Evolutionary conservation across 805 yeast species (phyloP).

Genomic region (Hanseniaspora valbyensis): DNA sequence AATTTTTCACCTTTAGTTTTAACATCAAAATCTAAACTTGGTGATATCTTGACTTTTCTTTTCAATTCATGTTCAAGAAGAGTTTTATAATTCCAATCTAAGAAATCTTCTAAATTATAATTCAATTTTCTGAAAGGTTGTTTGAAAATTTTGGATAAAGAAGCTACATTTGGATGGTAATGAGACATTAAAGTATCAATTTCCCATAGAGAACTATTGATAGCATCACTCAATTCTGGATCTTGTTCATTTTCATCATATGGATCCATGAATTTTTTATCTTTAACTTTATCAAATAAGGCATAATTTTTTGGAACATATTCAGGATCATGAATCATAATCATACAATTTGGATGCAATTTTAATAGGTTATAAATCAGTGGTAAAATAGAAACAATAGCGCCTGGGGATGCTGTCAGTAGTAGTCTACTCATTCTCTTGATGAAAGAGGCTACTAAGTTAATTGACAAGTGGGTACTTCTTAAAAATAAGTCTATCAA

Average conservation of each 20-base stretch:
- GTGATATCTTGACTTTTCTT: slow-evolving; percentile 56
- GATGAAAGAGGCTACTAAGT: slow-evolving; percentile 78
- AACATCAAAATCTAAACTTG: slow-evolving; percentile 54
- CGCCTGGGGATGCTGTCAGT: slow-evolving; percentile 73
- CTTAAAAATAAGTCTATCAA: slow-evolving; percentile 73
- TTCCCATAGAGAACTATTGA: slow-evolving; percentile 88
- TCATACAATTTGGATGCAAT: slow-evolving; percentile 90
- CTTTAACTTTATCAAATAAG: slow-evolving; percentile 22
- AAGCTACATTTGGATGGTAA: slow-evolving; percentile 91
- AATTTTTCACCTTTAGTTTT: slow-evolving; percentile 66
- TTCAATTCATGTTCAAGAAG: slow-evolving; percentile 51
- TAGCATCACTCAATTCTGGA: slow-evolving; percentile 70
- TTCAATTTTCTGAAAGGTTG: slow-evolving; percentile 83
- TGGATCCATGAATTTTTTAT: slow-evolving; percentile 44
- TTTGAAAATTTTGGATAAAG: slow-evolving; percentile 73
- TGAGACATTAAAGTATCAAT: slow-evolving; percentile 66
- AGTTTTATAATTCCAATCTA: slow-evolving; percentile 76
- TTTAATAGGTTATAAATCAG: slow-evolving; percentile 80
- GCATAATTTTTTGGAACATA: slow-evolving; percentile 25
- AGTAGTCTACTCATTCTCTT: slow-evolving; percentile 68
- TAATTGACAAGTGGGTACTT: slow-evolving; percentile 77
- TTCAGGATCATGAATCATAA: slow-evolving; percentile 52
- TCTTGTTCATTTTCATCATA: slow-evolving; percentile 52
- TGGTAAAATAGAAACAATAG: slow-evolving; percentile 79
- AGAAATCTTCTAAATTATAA: slow-evolving; percentile 86